Percentiles rank a stretch among this genome's conserved stretches.
phyloP scores from a whole-genome alignment of 768 basidiomycete species.

The Fistulinella prunicolor region DNA sequence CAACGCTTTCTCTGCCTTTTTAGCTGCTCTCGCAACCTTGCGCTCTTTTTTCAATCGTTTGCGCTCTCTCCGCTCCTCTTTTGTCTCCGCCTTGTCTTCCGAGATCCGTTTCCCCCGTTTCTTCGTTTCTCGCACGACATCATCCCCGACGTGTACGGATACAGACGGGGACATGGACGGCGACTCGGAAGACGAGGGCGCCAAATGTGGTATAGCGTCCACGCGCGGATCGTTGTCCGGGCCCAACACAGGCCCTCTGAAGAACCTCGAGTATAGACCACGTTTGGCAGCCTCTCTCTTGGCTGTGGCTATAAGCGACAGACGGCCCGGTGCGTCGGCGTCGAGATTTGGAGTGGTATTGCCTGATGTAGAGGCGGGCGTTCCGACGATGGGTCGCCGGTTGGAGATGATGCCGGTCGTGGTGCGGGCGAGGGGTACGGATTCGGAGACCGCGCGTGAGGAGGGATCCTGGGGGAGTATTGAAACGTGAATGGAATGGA shows the following conservation, averaged over 20 bases:
- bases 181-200: neutral
- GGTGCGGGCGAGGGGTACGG: conserved; percentile 50
- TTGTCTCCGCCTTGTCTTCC: conserved; percentile 9
- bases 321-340: conserved; percentile 22
- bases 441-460: conserved; percentile 9
- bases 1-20: conserved; percentile 7
- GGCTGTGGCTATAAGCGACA: conserved; percentile 57
- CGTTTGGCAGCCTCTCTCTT: conserved; percentile 77
- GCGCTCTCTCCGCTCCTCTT: conserved; percentile 20
- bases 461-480: conserved; percentile 12
- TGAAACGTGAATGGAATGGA: neutral
- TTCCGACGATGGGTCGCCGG: conserved; percentile 53
- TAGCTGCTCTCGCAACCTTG: conserved; percentile 14
- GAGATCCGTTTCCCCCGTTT: conserved; percentile 11
- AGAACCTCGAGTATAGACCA: conserved; percentile 77
- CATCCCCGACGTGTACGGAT: neutral
- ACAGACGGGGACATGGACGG: neutral
- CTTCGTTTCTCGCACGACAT: neutral
- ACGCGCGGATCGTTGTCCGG: conserved; percentile 33
- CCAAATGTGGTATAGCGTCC: no score
- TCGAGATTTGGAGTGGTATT: conserved; percentile 37
- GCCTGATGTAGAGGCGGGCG: conserved; percentile 47
- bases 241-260: conserved; percentile 68
- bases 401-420: conserved; percentile 75
- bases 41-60: conserved; percentile 26